Conservation (phyloP, 352 stramenopile genomes). For the Phytopythium mirpurense region DNA sequence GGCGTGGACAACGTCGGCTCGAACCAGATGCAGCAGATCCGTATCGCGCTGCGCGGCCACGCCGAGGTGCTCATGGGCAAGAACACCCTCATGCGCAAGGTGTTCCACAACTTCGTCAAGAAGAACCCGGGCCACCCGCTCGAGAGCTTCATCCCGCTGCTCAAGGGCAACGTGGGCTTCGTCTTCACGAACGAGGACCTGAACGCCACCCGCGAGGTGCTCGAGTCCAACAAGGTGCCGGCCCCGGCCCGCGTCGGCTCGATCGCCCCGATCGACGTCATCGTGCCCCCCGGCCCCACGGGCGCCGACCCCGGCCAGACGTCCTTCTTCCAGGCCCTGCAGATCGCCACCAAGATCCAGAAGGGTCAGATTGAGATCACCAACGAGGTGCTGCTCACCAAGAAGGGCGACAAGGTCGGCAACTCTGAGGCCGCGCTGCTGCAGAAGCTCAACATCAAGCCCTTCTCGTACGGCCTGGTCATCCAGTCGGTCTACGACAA, state of each 20-base stretch:
- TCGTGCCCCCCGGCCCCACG: constrained; percentile 96
- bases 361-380: constrained; percentile 99
- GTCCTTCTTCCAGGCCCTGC: constrained; percentile 99
- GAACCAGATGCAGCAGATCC: constrained; percentile 98
- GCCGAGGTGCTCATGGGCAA: constrained; percentile 99
- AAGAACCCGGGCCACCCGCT: constrained; percentile 96
- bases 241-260: constrained; percentile 96
- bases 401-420: constrained; percentile 95
- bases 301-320: constrained; percentile 99
- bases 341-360: constrained; percentile 99
- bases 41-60: constrained; percentile 91
- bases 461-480: constrained; percentile 98
- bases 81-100: constrained; percentile 99
- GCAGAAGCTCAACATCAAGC: constrained; percentile 98
- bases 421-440: constrained; percentile 98
- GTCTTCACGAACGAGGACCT: constrained; percentile 99
- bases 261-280: constrained; percentile 94
- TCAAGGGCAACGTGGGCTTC: constrained; percentile 98
- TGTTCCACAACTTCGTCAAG: constrained; percentile 96
- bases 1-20: constrained; percentile 99
- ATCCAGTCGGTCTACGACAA: constrained; percentile 98
- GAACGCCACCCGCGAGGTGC: constrained; percentile 83
- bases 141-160: constrained; percentile 77
- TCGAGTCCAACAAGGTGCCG: constrained; percentile 90
- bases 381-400: constrained; percentile 93